Base-by-base conservation (phyloP, 2,329 filamentous ascomycete species). In the Fusarium albosuccineum region DNA sequence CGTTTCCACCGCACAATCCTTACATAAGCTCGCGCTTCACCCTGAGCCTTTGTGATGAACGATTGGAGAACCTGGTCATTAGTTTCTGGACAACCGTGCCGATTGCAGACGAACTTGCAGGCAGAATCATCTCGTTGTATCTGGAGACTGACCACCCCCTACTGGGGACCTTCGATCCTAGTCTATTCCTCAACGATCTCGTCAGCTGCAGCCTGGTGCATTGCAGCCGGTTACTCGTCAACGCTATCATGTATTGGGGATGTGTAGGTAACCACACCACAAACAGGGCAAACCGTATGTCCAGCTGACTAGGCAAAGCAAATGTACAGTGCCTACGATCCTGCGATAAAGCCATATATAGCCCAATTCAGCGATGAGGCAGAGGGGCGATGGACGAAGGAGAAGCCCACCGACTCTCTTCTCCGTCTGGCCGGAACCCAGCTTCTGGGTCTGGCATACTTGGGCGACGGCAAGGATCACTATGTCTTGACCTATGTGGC, bases 131-230 rank as follows among this genome's bases (percentile, higher is more conserved):
- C n/a, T 80, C 78, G 2, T 54, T 80, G 2, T 80, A 81, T 41
- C 60, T 80, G 6, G 66, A 73, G 51, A 80, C 78, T 2, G 79
- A 82, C 11, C 77, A 81, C 53, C 78, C 79, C 0, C 67, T 82
- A 1, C 61, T 82, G 11, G 77, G 76, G 2, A 55, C 73, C 1
- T 82, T 82, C 50, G 73, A 80, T 26, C 68, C 79, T 0, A 16
- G 70, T 17, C 57, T 78, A 1, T 79, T 82, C 49, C 59, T 81
- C 29, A 45, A 62, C 6, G 77, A 81, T 53, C 67, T 82, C 3
- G 59, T 79, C 8, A 54, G 61, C 14, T 61, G 62, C 10, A 42
- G 34, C 16, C 14, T 17, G 14, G 26, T 22, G 16, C 17, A 62
- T 27, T 62, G 64, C 13, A 68, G 52, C 30, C 42, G 34, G 29